phyloP scores from a whole-genome alignment of 176 grass and related monocot species.

The Cenchrus americanus region DNA sequence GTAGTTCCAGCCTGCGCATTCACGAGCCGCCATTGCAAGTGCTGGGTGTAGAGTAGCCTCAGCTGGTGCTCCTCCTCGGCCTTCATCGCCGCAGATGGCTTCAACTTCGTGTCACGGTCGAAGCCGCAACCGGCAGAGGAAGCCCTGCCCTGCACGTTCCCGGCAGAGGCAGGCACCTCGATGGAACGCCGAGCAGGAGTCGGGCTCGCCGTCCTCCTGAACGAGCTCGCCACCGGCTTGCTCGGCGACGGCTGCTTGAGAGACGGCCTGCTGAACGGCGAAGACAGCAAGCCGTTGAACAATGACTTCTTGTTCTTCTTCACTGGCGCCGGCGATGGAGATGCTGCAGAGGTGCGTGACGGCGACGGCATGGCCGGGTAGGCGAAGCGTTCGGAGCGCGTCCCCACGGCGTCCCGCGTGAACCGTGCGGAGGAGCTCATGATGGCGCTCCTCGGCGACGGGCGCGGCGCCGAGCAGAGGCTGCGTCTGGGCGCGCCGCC shows the following conservation, averaged over 20 bases:
- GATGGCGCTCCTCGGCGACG: constrained; percentile 23
- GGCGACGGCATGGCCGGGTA: constrained; percentile 23
- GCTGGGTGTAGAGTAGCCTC: constrained; percentile 46
- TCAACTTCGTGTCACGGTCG: constrained; percentile 42
- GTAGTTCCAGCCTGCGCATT: constrained; percentile 46
- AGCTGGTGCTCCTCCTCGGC: constrained; percentile 66
- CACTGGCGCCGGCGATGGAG: constrained; percentile 20
- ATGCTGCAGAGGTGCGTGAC: constrained; percentile 9
- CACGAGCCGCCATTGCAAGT: constrained; percentile 59
- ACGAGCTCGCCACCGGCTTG: constrained; percentile 19
- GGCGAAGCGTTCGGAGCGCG: constrained; percentile 16
- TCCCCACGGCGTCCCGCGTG: constrained; percentile 24
- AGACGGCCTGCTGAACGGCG: background rate
- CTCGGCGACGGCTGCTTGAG: background rate
- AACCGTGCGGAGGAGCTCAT: constrained; percentile 26
- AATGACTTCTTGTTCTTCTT: background rate
- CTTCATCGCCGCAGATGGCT: constrained; percentile 31
- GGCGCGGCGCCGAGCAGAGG: constrained; percentile 1
- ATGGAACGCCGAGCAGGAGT: constrained; percentile 36
- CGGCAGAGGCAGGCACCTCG: background rate
- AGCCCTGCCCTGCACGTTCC: background rate
- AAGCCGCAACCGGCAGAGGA: background rate
- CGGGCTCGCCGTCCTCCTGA: constrained; percentile 33
- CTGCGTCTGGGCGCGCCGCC: background rate
- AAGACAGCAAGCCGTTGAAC: constrained; percentile 3